These are phyloP conservation scores for Pachyrhizus erosus DNA, from an alignment of 306 rosid species.

Conservation along the genomic window DNA sequence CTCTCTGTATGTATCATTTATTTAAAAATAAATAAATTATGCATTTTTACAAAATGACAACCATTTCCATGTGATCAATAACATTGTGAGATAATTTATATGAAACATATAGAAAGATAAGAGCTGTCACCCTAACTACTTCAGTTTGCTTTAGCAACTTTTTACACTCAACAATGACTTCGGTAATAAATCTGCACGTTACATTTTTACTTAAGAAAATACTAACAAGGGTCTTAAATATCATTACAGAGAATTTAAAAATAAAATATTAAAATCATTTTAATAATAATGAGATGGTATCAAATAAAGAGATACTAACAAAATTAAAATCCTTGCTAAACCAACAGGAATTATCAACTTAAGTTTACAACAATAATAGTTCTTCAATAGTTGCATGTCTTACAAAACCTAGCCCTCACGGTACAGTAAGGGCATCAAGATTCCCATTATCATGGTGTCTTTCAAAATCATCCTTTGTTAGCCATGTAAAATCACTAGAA, in stretches of 20 bases:
- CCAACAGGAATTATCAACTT: too few species aligned
- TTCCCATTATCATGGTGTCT: too few species aligned
- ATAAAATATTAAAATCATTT: neutral
- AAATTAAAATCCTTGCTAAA: too few species aligned
- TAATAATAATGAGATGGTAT: neutral
- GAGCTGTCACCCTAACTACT: neutral
- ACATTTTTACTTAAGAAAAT: neutral
- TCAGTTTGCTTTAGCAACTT: neutral
- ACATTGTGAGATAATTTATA: neutral
- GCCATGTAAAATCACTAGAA: too few species aligned
- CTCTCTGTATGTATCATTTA: neutral
- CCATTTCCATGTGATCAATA: constrained; percentile 30
- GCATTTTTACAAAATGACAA: constrained; percentile 28
- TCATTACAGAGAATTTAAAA: neutral
- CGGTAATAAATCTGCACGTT: too few species aligned
- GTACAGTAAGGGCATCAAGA: too few species aligned
- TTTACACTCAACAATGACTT: neutral
- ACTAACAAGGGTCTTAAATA: neutral
- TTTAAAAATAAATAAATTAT: neutral
- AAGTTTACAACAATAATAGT: too few species aligned
- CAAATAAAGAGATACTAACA: neutral
- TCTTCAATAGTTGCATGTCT: too few species aligned
- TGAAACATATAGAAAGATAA: neutral
- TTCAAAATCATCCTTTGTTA: too few species aligned
- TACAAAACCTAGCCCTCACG: too few species aligned